Percentiles rank a stretch among this genome's conserved stretches.
Conservation (phyloP, 2,329 filamentous ascomycete species). For the Neonectria punicea region DNA sequence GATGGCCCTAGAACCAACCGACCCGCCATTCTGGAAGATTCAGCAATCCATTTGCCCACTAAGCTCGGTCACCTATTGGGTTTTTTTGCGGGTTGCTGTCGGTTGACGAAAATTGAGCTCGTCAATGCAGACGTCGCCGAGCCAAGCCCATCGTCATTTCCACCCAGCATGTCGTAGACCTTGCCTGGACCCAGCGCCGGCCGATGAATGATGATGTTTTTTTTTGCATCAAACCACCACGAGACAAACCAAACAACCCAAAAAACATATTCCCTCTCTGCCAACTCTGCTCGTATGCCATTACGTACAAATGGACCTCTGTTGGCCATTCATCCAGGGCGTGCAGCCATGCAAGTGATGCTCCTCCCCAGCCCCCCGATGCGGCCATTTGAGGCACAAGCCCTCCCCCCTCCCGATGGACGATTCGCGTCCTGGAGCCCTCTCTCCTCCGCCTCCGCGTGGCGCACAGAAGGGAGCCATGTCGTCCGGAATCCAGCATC, state of each 20-base stretch:
- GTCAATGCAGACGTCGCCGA: not conserved
- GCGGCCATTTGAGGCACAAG: slow-evolving; percentile 11
- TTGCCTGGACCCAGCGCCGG: not conserved
- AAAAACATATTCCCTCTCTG: not conserved
- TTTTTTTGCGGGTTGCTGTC: slow-evolving; percentile 10
- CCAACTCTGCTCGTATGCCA: not conserved
- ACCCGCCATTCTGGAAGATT: slow-evolving; percentile 26
- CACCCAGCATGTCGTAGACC: slow-evolving; percentile 16
- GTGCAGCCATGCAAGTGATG: slow-evolving; percentile 1
- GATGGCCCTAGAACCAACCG: slow-evolving; percentile 20
- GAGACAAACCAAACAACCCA: not conserved
- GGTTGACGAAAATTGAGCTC: slow-evolving; percentile 3
- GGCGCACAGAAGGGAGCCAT: slow-evolving; percentile 8
- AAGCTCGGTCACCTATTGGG: slow-evolving; percentile 11
- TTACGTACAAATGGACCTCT: slow-evolving; percentile 6
- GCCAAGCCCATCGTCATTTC: slow-evolving; percentile 21
- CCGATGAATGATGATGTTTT: not conserved
- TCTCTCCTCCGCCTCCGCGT: not conserved
- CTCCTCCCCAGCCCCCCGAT: slow-evolving; percentile 5
- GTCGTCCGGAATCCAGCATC: slow-evolving; percentile 22
- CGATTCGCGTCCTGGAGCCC: not conserved
- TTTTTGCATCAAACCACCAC: not conserved
- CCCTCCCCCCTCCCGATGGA: not conserved
- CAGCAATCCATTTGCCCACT: slow-evolving; percentile 1
- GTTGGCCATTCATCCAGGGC: not conserved